phyloP scores from a whole-genome alignment of 306 rosid species.

The Cicer bijugum region DNA sequence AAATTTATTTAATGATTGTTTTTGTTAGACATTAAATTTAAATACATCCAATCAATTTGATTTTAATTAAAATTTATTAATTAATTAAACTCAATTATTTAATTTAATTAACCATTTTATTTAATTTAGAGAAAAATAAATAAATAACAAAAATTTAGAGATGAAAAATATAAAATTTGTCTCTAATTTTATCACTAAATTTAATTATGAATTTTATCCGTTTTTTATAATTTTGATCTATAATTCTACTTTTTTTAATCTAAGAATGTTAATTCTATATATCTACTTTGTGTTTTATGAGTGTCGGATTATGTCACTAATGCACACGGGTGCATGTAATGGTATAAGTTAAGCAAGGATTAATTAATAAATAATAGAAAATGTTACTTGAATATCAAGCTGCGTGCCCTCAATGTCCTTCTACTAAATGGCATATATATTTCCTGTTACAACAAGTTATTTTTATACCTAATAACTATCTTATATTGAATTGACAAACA shows the following conservation, averaged over 20 bases:
- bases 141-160: too few species aligned
- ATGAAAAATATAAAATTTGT: background rate
- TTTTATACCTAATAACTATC: slow-evolving; percentile 41
- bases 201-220: background rate
- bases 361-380: slow-evolving; percentile 30
- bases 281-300: background rate
- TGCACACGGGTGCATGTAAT: background rate
- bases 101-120: too few species aligned
- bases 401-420: slow-evolving; percentile 69
- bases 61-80: too few species aligned
- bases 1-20: too few species aligned
- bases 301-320: background rate
- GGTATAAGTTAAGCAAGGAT: background rate
- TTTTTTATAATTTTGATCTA: background rate
- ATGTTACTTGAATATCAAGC: slow-evolving; percentile 50
- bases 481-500: slow-evolving; percentile 56
- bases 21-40: too few species aligned
- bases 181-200: background rate
- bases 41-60: rapidly evolving
- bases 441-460: slow-evolving; percentile 21
- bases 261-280: background rate
- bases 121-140: too few species aligned
- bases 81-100: too few species aligned
- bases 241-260: background rate
- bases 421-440: slow-evolving; percentile 45